These are phyloP conservation scores for Cystobasidium pallidum DNA, from an alignment of 1,284 basidiomycete genomes.

Conservation along the genomic window DNA sequence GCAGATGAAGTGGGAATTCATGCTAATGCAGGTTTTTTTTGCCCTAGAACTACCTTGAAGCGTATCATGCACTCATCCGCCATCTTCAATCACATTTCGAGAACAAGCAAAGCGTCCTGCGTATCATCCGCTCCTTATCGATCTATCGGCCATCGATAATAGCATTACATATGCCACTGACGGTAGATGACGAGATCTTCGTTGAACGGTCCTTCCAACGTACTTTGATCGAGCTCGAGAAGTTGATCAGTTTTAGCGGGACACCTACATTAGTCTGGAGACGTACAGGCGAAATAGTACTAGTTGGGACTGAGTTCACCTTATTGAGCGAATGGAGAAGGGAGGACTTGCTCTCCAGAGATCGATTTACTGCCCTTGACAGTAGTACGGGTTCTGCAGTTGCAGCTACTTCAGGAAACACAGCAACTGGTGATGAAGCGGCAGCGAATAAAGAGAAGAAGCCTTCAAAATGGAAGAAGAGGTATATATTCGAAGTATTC, in stretches of 20 bases:
- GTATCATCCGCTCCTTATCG: slow-evolving; percentile 89
- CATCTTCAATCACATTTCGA: slow-evolving; percentile 88
- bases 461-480: slow-evolving; percentile 62
- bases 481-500: slow-evolving; percentile 78
- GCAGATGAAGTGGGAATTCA: not conserved
- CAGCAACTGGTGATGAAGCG: not conserved
- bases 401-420: not conserved
- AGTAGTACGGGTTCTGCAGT: not conserved
- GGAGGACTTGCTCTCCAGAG: slow-evolving; percentile 68
- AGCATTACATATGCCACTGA: slow-evolving; percentile 91
- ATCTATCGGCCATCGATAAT: slow-evolving; percentile 94
- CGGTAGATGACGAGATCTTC: slow-evolving; percentile 90
- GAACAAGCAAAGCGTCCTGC: slow-evolving; percentile 83
- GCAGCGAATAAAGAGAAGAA: slow-evolving; percentile 3
- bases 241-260: slow-evolving; percentile 93
- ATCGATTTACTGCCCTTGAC: not conserved
- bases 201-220: slow-evolving; percentile 94
- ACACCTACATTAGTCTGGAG: slow-evolving; percentile 99
- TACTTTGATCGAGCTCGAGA: slow-evolving; percentile 90
- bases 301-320: slow-evolving; percentile 94
- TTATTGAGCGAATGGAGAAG: slow-evolving; percentile 87
- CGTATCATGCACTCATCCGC: slow-evolving; percentile 92
- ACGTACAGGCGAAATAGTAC: slow-evolving; percentile 93
- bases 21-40: slow-evolving; percentile 6
- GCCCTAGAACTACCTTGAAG: slow-evolving; percentile 70